Conservation (phyloP, 345 rosid species). For the Salix brachista region DNA sequence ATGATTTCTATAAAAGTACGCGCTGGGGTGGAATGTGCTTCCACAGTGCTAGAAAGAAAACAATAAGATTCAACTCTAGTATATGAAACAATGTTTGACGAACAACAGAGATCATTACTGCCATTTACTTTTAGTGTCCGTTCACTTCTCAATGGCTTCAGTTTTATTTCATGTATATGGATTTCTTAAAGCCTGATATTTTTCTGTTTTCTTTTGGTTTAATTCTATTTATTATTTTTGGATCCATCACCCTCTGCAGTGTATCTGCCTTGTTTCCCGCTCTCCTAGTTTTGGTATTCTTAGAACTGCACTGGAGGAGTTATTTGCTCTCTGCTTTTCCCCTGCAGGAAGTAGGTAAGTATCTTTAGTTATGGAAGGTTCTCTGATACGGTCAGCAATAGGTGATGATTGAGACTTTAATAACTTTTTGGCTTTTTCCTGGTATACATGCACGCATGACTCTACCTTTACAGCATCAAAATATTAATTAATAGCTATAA, state of each 20-base stretch:
- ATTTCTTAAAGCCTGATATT: no score
- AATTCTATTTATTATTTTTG: slow-evolving; percentile 12
- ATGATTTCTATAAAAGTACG: no score
- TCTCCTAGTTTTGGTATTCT: slow-evolving; percentile 78
- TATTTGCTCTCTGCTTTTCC: slow-evolving; percentile 87
- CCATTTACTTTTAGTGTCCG: not conserved
- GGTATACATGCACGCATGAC: not conserved
- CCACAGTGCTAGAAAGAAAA: no score
- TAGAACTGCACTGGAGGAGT: slow-evolving; percentile 75
- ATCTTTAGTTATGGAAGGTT: not conserved
- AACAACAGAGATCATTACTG: not conserved
- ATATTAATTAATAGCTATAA: not conserved
- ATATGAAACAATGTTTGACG: not conserved
- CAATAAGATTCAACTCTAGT: no score
- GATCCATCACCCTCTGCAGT: slow-evolving; percentile 67
- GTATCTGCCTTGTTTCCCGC: no score
- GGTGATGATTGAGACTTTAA: not conserved
- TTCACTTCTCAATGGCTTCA: not conserved
- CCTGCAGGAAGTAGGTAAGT: slow-evolving; percentile 77
- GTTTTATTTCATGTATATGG: not conserved
- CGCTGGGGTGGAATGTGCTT: no score
- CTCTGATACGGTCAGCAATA: not conserved
- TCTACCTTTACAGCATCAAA: not conserved
- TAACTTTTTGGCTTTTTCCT: not conserved
- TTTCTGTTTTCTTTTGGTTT: not conserved